A percentile compares a stretch with the other conserved stretches of the same genome.
These are phyloP conservation scores for Naganishia antarctica DNA, from an alignment of 768 basidiomycete species.

Conservation along the genomic window DNA sequence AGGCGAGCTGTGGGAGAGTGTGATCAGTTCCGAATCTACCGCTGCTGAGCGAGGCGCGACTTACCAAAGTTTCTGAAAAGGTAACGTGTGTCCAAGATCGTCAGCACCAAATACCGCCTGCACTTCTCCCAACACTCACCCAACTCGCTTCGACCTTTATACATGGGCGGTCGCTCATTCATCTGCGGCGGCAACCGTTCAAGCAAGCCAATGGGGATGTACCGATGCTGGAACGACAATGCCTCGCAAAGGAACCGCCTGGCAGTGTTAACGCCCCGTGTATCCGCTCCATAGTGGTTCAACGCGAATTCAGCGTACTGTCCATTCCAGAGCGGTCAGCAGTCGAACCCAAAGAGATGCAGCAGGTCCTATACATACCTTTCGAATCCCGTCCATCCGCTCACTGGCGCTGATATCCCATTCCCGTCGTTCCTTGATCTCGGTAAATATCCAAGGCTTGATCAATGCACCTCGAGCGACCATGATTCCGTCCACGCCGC, in stretches of 20 bases:
- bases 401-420: constrained; percentile 90
- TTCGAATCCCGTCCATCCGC: constrained; percentile 69
- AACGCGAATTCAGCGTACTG: constrained; percentile 85
- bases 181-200: constrained; percentile 73
- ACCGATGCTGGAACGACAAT: constrained; percentile 92
- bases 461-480: constrained; percentile 89
- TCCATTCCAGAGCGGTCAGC: no score
- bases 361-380: constrained; percentile 53
- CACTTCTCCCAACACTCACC: constrained; percentile 54
- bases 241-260: constrained; percentile 92
- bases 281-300: constrained; percentile 56
- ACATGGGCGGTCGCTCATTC: constrained; percentile 86
- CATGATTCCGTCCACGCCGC: constrained; percentile 92
- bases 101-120: constrained; percentile 20
- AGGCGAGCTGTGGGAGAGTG: constrained; percentile 55
- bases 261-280: constrained; percentile 74
- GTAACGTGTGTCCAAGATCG: constrained; percentile 12
- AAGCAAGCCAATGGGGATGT: constrained; percentile 86
- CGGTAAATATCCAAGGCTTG: constrained; percentile 80
- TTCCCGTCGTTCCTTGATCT: constrained; percentile 83
- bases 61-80: constrained; percentile 62
- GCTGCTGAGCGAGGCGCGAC: neutral
- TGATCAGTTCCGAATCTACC: neutral
- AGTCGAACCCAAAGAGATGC: no score
- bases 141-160: constrained; percentile 78